These are phyloP conservation scores for Cryptosporidium parvum DNA, from an alignment of 169 alveolate genomes.

Conservation along the genomic window DNA sequence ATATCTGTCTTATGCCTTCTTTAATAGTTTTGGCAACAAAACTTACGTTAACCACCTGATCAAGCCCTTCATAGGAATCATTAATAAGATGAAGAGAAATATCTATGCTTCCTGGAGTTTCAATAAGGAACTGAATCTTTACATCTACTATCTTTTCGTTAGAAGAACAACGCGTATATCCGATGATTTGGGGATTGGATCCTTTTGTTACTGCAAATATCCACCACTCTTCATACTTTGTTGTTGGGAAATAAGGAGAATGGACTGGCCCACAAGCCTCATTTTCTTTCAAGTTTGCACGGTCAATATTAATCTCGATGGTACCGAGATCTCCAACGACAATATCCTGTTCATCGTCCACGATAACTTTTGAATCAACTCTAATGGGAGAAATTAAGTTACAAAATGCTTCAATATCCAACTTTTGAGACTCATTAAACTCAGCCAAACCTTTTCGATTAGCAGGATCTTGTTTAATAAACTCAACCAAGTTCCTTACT, in stretches of 20 bases:
- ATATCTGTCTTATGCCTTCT: slow-evolving; percentile 80
- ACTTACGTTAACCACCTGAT: slow-evolving; percentile 77
- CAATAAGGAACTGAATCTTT: slow-evolving; percentile 83
- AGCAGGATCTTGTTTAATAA: slow-evolving; percentile 84
- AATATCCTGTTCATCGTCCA: slow-evolving; percentile 88
- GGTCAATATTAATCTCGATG: slow-evolving; percentile 83
- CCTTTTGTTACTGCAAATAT: slow-evolving; percentile 83
- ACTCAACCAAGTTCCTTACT: slow-evolving; percentile 84
- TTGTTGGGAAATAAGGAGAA: slow-evolving; percentile 89
- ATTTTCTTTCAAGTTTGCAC: slow-evolving; percentile 84
- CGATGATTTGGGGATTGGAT: slow-evolving; percentile 79
- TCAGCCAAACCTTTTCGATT: slow-evolving; percentile 85
- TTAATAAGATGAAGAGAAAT: slow-evolving; percentile 80
- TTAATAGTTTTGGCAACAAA: slow-evolving; percentile 80
- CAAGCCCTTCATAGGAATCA: slow-evolving; percentile 87
- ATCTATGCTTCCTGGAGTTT: slow-evolving; percentile 82
- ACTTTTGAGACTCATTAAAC: slow-evolving; percentile 82
- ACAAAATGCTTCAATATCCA: slow-evolving; percentile 88
- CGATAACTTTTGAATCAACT: slow-evolving; percentile 84
- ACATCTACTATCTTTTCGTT: slow-evolving; percentile 82
- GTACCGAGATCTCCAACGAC: slow-evolving; percentile 91
- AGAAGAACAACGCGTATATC: slow-evolving; percentile 80
- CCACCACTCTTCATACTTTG: slow-evolving; percentile 92
- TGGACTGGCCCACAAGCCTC: slow-evolving; percentile 90
- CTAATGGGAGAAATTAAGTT: slow-evolving; percentile 82